Evolutionary conservation across 306 rosid genomes (phyloP), one percentile per base, ranked within the genome.

Genomic region (Fragaria nilgerrensis): DNA sequence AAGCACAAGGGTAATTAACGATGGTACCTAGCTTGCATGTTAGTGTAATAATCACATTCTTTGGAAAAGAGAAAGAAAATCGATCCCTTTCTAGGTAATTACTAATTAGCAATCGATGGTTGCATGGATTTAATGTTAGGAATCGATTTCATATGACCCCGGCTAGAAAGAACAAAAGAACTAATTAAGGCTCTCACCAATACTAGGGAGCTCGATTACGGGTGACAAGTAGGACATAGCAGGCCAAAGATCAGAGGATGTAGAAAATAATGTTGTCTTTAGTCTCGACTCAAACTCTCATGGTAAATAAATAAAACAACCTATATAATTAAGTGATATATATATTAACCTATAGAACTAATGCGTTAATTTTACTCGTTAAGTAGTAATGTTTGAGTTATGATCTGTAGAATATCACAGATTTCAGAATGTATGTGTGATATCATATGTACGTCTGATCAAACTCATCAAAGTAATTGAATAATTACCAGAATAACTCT

Each of bases 161-260:
- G n/a, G n/a, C 43, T 9, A 27, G 17, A 59, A 70, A 70, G 3
- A 69, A 14, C 39, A 5, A 25, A 3, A 45, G 47, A 44, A 32
- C 7, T 7, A 23, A 27, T 11, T 14, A 5, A 52, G 58, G 23
- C 22, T 6, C 6, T 52, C 23, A 19, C 58, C 9, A 52, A 52
- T 52, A 52, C 58, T 52, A 2, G 61, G 25, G 61, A 64, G 44
- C 41, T 36, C 23, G 3, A 7, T 16, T 64, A 64, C 34, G 70
- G 20, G 25, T 48, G 43, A 37, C 43, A 48, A 27, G 23, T 27
- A 70, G 43, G 74, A 48, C 74, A 48, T 48, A 2, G 74, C 43
- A 70, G 74, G 61, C 74, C 74, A 70, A 70, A 29, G 32, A 27
- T 27, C 29, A 15, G 4, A 23, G 23, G 74, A 70, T 34, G 74